Evolutionary conservation across 306 rosid species (phyloP), one percentile per base, ranked within the genome.

Genomic region (Abrus precatorius): DNA sequence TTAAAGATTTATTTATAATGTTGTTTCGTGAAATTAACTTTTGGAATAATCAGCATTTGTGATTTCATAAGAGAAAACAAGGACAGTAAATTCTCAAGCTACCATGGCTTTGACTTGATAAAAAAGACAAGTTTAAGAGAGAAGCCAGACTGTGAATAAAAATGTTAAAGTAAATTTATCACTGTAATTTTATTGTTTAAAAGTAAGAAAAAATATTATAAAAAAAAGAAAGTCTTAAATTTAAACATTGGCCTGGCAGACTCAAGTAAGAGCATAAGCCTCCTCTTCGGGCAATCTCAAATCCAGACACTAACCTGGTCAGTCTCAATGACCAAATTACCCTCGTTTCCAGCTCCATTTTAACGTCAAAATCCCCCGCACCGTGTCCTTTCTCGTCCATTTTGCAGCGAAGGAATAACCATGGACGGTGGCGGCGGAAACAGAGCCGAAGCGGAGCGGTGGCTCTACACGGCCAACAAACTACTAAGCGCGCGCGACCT

Each of bases 381-480:
- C 5, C 13, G 1, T 28, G 36, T 43, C 81, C 71, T n/a, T 60
- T 75, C 6, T 76, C 38, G 79, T 76, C 60, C 7, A 33, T 76
- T 52, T 36, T 38, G 61, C 1, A 67, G 29, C 47, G 4, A 1
- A 8, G 34, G 33, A 36, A 2, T 30, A 56, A 9, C 59, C 34
- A 79, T 89, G 95, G 89, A 89, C 9, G 77, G 81, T 55, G 67
- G 45, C 76, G 81, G 81, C 33, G 83, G 84, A 10, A 86, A 70
- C 82, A 78, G 95, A 79, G 92, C 90, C 5, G 99, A 95, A 75
- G 98, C 98, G 3, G 89, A 87, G 75, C 92, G 98, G 65, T 95
- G 97, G 99, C 86, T 95, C 2, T 87, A 82, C 86, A 92, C 92
- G 2, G 97, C 99, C 0, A 92, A 91, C 84, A 95, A 88, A 85